A percentile compares a stretch with the other conserved stretches of the same genome.
phyloP scores from a whole-genome alignment of 352 stramenopile genomes.

The Hyaloperonospora arabidopsidis region DNA sequence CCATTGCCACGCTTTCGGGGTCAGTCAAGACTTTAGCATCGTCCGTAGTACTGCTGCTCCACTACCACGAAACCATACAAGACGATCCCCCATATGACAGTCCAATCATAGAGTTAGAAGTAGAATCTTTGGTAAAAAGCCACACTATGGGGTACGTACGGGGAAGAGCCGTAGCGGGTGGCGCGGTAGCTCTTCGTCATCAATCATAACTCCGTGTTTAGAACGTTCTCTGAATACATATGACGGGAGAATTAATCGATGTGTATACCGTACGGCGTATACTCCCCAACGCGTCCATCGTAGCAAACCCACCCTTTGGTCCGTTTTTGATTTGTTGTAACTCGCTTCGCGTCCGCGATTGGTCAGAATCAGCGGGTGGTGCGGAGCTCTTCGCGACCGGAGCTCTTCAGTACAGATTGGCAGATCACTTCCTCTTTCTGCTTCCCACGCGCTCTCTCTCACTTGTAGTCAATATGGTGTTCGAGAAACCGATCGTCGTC shows the following conservation, averaged over 20 bases:
- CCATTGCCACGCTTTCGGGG: conserved; percentile 33
- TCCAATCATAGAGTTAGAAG: background rate
- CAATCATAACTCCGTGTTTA: conserved; percentile 2
- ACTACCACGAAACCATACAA: background rate
- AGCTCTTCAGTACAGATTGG: background rate
- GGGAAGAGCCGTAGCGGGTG: conserved; percentile 25
- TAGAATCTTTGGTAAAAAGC: too few species aligned
- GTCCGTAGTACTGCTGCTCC: too few species aligned
- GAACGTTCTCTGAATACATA: too few species aligned
- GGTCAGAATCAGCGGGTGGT: conserved; percentile 20
- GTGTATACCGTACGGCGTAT: too few species aligned
- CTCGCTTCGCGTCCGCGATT: conserved; percentile 7
- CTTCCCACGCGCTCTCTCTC: conserved; percentile 7
- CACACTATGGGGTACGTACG: conserved; percentile 8
- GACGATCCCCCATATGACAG: background rate
- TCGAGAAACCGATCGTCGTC: conserved; percentile 95
- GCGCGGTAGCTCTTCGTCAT: conserved; percentile 6
- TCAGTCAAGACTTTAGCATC: conserved; percentile 17
- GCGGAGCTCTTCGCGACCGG: conserved; percentile 2
- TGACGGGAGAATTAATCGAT: too few species aligned
- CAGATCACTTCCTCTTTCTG: conserved; percentile 63
- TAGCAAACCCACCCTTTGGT: background rate
- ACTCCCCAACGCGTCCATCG: too few species aligned
- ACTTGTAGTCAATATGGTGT: conserved; percentile 71
- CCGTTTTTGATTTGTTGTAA: conserved; percentile 19